Base-by-base conservation (phyloP, 2,329 filamentous ascomycete species). In the Paraconiothyrium brasiliense region DNA sequence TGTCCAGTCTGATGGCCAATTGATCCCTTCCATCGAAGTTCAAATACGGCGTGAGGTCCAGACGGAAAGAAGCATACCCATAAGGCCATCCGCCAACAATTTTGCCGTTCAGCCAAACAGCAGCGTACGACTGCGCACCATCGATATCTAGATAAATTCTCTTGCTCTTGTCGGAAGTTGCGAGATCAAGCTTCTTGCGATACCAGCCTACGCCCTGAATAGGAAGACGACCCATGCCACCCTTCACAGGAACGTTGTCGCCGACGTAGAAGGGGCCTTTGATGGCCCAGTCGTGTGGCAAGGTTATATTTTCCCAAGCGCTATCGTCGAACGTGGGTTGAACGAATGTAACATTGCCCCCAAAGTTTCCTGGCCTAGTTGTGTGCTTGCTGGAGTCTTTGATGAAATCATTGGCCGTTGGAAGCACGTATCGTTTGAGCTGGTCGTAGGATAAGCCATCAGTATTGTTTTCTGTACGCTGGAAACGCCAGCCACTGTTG, bases 81-180 rank as follows among this genome's bases (percentile, higher is more conserved):
- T 81, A 84, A 1, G 83, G 82, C 83, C 83, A 84, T 0, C 83
- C 83, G 6, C 83, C 82, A n/a, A 84, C 79, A 5, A 84, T 62
- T 27, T 79, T 68, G 2, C 81, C 82, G 61, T 85, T 84, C 14
- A 84, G 69, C 83, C 82, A 85, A 4, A 84, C 82, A 10, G 78
- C 78, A 0, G 82, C 74, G 57, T 84, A 84, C 1, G 82, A 82
- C 82, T 83, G 84, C 59, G 83, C 83, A 11, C 83, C 82, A 60
- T 84, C 83, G 22, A 84, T 67, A 22, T 85, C 83, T 4, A 85
- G 72, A 56, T 76, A 84, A 27, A 83, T 69, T 0, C 70, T 64
- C 60, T 80, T 82, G 30, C 70, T 72, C 32, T 81, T 67, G 3
- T 71, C 61, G 0, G 60, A 51, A n/a, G 52, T 22, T 10, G 43